Evolutionary conservation across 2,329 filamentous ascomycete genomes (phyloP).

Genomic region (Colletotrichum brevisporum): DNA sequence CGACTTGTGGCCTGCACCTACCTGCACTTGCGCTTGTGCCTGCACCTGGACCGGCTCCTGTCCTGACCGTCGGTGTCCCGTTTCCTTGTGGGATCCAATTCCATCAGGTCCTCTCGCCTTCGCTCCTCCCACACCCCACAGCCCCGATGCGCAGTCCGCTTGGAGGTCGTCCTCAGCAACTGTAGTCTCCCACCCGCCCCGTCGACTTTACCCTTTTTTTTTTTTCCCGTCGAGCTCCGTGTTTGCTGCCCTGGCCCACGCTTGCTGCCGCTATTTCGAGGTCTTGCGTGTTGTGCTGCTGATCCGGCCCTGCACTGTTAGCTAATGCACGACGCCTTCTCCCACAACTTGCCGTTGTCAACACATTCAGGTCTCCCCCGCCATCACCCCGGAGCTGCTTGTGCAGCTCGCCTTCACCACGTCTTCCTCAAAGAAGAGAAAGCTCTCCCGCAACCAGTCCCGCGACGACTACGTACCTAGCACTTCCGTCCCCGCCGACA

Average conservation of each 20-base stretch:
- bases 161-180: constrained; percentile 25
- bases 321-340: constrained; percentile 37
- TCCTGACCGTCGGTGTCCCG: background rate
- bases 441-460: constrained; percentile 66
- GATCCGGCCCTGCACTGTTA: constrained; percentile 17
- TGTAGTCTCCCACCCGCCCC: constrained; percentile 33
- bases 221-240: background rate
- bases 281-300: background rate
- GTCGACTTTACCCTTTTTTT: constrained; percentile 12
- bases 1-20: constrained; percentile 1
- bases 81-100: constrained; percentile 17
- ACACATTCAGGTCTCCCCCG: constrained; percentile 19
- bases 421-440: constrained; percentile 82
- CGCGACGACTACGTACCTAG: constrained; percentile 57
- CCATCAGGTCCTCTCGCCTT: constrained; percentile 29
- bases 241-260: constrained; percentile 26
- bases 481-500: constrained; percentile 58
- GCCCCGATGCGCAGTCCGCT: constrained; percentile 34
- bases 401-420: constrained; percentile 79
- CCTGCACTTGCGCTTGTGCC: background rate
- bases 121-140: constrained; percentile 33
- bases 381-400: constrained; percentile 65
- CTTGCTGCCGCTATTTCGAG: background rate
- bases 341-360: constrained; percentile 5
- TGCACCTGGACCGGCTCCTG: constrained; percentile 12